These are phyloP conservation scores for Colletotrichum lindemuthianum DNA, from an alignment of 2,329 filamentous ascomycete genomes.

Conservation along the genomic window DNA sequence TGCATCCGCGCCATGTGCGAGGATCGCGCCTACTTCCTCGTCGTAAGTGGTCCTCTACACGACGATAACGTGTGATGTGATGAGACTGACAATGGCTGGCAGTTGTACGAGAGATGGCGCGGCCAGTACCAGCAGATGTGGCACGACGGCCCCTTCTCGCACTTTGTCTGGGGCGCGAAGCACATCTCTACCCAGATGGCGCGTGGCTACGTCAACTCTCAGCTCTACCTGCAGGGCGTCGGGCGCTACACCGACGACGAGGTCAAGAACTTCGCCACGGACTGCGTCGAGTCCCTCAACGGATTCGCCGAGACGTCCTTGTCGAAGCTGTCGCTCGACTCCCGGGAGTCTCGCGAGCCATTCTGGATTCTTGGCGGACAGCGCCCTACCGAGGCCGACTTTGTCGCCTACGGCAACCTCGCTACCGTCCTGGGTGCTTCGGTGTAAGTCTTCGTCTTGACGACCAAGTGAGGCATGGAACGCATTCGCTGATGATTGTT, in stretches of 20 bases:
- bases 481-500: not conserved
- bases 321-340: slow-evolving; percentile 25
- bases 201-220: slow-evolving; percentile 33
- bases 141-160: slow-evolving; percentile 36
- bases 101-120: slow-evolving; percentile 40
- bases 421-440: slow-evolving; percentile 32
- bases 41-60: slow-evolving; percentile 26
- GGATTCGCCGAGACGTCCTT: slow-evolving; percentile 34
- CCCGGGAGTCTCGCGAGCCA: slow-evolving; percentile 27
- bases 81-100: not conserved
- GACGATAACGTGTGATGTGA: too few relatives aligned
- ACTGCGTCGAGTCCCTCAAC: slow-evolving; percentile 37
- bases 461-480: not conserved
- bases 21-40: slow-evolving; percentile 37
- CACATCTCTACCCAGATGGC: slow-evolving; percentile 31
- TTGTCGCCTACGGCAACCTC: slow-evolving; percentile 31
- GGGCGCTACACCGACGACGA: slow-evolving; percentile 37
- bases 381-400: slow-evolving; percentile 39
- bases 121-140: slow-evolving; percentile 36
- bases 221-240: slow-evolving; percentile 39
- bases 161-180: slow-evolving; percentile 35
- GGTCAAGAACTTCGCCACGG: slow-evolving; percentile 34
- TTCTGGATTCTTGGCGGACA: slow-evolving; percentile 41
- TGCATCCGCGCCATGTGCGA: slow-evolving; percentile 38
- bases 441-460: slow-evolving; percentile 25